phyloP scores from a whole-genome alignment of 2,329 filamentous ascomycete genomes.

The Diplodia intermedia region DNA sequence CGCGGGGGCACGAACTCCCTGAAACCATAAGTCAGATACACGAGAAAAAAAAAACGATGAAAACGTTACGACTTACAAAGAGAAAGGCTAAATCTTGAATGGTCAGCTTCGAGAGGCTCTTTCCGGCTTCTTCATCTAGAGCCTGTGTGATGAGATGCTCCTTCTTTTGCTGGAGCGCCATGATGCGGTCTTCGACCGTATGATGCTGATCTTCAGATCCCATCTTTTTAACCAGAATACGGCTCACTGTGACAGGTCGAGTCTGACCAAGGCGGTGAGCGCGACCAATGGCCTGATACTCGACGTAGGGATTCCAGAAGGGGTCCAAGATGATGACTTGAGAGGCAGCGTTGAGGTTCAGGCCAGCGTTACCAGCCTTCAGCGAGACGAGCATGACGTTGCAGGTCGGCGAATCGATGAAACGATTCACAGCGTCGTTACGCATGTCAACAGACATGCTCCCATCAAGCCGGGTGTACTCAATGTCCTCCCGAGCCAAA shows the following conservation, averaged over 20 bases:
- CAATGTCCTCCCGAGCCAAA: constrained; percentile 63
- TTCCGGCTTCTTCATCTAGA: constrained; percentile 75
- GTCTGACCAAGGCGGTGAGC: constrained; percentile 87
- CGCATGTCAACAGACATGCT: constrained; percentile 72
- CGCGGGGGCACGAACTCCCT: not conserved
- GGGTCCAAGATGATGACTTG: constrained; percentile 91
- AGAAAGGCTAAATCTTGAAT: constrained; percentile 72
- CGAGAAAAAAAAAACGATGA: not conserved
- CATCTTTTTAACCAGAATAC: constrained; percentile 73
- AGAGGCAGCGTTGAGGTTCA: constrained; percentile 83
- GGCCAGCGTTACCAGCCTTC: constrained; percentile 81
- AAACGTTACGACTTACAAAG: constrained; percentile 55
- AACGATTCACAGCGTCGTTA: constrained; percentile 70
- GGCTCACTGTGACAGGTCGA: constrained; percentile 76
- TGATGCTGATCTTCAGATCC: not conserved
- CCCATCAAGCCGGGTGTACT: constrained; percentile 76
- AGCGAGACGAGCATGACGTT: constrained; percentile 79
- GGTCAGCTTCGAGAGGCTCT: constrained; percentile 70
- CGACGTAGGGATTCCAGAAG: constrained; percentile 93
- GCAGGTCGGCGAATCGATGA: constrained; percentile 66
- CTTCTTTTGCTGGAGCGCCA: constrained; percentile 80
- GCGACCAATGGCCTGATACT: constrained; percentile 90
- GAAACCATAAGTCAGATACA: not conserved
- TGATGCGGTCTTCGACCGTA: constrained; percentile 84
- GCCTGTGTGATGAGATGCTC: constrained; percentile 77